Conservation (phyloP, 495 filamentous ascomycete species). For the Penicillium maclennaniae region DNA sequence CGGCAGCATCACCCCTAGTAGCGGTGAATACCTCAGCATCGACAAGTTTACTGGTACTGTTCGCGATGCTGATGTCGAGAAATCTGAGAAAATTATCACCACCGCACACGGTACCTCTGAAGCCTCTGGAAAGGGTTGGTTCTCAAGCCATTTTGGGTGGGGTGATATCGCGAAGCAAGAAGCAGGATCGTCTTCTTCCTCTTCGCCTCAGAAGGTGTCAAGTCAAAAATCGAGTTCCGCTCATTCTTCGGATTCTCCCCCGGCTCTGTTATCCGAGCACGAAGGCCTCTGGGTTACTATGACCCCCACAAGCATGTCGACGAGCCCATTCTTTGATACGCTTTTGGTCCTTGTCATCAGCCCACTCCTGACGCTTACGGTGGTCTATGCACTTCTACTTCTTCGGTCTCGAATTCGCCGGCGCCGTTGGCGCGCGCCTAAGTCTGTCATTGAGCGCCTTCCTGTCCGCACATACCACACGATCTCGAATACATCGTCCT, state of each 20-base stretch:
- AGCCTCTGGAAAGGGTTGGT: conserved; percentile 30
- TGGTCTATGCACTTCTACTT: conserved; percentile 87
- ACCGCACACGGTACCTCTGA: background rate
- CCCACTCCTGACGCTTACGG: conserved; percentile 83
- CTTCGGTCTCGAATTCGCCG: conserved; percentile 85
- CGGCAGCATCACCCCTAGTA: conserved; percentile 72
- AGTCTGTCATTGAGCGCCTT: conserved; percentile 90
- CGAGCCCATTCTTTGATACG: conserved; percentile 95
- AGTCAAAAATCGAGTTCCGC: conserved; percentile 14
- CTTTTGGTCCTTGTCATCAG: conserved; percentile 89
- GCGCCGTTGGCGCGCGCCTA: conserved; percentile 90
- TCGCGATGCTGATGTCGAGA: conserved; percentile 15
- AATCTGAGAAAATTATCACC: conserved; percentile 4
- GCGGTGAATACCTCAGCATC: conserved; percentile 62
- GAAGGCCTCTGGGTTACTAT: conserved; percentile 95
- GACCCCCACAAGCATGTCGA: conserved; percentile 82
- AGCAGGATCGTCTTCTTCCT: conserved; percentile 10
- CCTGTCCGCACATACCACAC: conserved; percentile 94
- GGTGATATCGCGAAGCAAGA: conserved; percentile 13
- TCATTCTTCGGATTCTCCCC: conserved; percentile 9
- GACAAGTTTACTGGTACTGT: conserved; percentile 26
- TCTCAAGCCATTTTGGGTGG: conserved; percentile 38
- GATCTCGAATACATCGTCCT: conserved; percentile 52
- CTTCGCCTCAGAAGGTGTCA: background rate
- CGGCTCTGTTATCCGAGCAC: conserved; percentile 45